Evolutionary conservation across 352 stramenopile genomes (phyloP), one percentile per base, ranked within the genome.

Genomic region (Globisporangium mamillatum): DNA sequence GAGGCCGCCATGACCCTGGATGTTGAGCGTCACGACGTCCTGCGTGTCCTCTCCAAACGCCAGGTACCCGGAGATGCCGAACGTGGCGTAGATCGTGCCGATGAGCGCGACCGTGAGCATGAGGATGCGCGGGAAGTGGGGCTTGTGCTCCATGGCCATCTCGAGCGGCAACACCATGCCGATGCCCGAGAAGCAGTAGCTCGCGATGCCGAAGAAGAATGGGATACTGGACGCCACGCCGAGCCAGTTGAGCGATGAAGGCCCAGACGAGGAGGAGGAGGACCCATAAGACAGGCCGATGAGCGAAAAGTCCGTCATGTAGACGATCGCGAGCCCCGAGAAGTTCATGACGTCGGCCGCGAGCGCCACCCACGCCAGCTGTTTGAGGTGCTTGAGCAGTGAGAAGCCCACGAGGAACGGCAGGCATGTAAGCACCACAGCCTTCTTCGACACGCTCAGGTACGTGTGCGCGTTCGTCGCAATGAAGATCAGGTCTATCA

Each of bases 11-110:
- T 69, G 76, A 24, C 64, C 73, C 18, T 74, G 59, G 54, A 96
- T 74, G 72, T 96, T 96, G 52, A 94, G 70, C 12, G 88, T 94
- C 63, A 96, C 84, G n/a, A 89, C 84, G 44, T 90, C 86, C 34
- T 79, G 48, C 1, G 82, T 94, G 2, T 70, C 67, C 25, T 73
- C 63, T 20, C 82, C 86, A 74, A 93, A 94, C 20, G 82, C 83
- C n/a, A 87, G 50, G 70, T 94, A 94, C 18, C 85, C 86, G 27
- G 75, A 79, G 14, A 78, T 73, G 29, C 85, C 86, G 68, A 96
- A 96, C 5, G 77, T 78, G 10, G 73, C 75, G 75, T 94, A 94
- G 29, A 96, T 69, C 3, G 76, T 41, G 25, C 78, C 83, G 54
- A 96, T 91, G 16, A 82, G 67, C 32, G 67, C 59, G 38, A 94